Conservation (phyloP, 2,329 filamentous ascomycete species). For the Diatrype stigma region DNA sequence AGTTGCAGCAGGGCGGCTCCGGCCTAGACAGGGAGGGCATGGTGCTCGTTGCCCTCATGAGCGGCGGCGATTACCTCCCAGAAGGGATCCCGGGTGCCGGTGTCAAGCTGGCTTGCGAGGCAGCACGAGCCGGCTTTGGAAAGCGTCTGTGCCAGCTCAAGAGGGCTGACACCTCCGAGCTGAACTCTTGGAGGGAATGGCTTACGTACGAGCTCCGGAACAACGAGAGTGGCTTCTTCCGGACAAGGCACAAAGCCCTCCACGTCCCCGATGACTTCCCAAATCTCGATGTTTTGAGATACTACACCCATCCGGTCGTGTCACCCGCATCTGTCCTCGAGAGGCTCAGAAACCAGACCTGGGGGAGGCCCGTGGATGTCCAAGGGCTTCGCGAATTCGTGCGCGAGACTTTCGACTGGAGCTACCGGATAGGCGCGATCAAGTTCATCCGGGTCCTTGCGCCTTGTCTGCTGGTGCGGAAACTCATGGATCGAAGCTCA, state of each 20-base stretch:
- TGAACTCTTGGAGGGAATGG: slow-evolving; percentile 67
- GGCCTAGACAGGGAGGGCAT: slow-evolving; percentile 81
- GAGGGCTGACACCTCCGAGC: slow-evolving; percentile 51
- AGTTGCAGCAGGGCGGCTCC: slow-evolving; percentile 43
- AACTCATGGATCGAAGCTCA: slow-evolving; percentile 41
- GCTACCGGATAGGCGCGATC: slow-evolving; percentile 68
- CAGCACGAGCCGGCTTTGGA: slow-evolving; percentile 84
- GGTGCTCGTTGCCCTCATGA: slow-evolving; percentile 91
- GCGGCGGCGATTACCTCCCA: slow-evolving; percentile 89
- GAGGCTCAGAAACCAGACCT: slow-evolving; percentile 51
- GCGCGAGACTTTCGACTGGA: slow-evolving; percentile 82
- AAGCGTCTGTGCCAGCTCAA: slow-evolving; percentile 65
- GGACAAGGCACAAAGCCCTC: slow-evolving; percentile 68
- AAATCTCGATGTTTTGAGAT: slow-evolving; percentile 70
- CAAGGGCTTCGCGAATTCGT: slow-evolving; percentile 68
- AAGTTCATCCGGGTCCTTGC: slow-evolving; percentile 81
- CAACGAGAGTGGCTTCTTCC: slow-evolving; percentile 80
- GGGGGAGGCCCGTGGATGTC: slow-evolving; percentile 62
- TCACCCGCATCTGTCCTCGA: slow-evolving; percentile 58
- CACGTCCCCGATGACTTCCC: slow-evolving; percentile 79
- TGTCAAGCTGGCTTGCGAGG: slow-evolving; percentile 83
- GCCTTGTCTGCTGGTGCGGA: slow-evolving; percentile 66
- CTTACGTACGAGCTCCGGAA: slow-evolving; percentile 73
- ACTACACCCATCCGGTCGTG: slow-evolving; percentile 84
- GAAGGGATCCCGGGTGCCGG: slow-evolving; percentile 86